Evolutionary conservation across 1,284 basidiomycete species (phyloP), one percentile per base, ranked within the genome.

Genomic region (Ustilago tritici): DNA sequence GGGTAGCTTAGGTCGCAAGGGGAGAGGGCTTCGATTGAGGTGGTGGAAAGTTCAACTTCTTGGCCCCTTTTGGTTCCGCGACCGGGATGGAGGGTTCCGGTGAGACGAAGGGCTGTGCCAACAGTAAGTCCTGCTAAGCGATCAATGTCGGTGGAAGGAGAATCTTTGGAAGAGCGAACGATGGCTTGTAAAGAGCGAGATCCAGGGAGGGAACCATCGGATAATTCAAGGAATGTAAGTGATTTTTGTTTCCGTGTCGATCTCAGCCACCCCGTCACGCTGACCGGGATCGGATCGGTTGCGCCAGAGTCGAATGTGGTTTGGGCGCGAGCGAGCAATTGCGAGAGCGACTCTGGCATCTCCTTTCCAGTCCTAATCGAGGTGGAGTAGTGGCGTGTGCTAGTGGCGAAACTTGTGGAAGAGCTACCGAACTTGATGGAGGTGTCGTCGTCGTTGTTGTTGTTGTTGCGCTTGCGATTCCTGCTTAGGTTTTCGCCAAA

Each of bases 201-300:
- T 5, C 76, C 78, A 17, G 67, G 34, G n/a, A 85, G 58, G 1
- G 79, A 81, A 6, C 83, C 83, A 41, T 86, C 84, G 23, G 74
- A 76, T 15, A 86, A 41, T 46, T 76, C 70, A 54, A 86, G 67
- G 47, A 86, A 86, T 1, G 80, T 81, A 50, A 80, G 65, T 34
- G 77, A 78, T 50, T 81, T 80, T 52, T 83, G 82, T 50, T 74
- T 71, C 38, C 82, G 74, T 17, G 70, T 66, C 3, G 80, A 79
- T 0, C 78, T 63, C 17, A 84, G 55, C 80, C 82, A 83, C 3
- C 63, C 82, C 23, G 65, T 58, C 19, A 78, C 70, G 2, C 6
- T 23, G 31, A 73, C 75, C 7, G 64, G 57, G 31, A 73, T 23
- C 0, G 56, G 36, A 3, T 69, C 60, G 17, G 38, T 19, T 12